Evolutionary conservation across 768 basidiomycete species (phyloP).

Genomic region (Vishniacozyma victoriae): DNA sequence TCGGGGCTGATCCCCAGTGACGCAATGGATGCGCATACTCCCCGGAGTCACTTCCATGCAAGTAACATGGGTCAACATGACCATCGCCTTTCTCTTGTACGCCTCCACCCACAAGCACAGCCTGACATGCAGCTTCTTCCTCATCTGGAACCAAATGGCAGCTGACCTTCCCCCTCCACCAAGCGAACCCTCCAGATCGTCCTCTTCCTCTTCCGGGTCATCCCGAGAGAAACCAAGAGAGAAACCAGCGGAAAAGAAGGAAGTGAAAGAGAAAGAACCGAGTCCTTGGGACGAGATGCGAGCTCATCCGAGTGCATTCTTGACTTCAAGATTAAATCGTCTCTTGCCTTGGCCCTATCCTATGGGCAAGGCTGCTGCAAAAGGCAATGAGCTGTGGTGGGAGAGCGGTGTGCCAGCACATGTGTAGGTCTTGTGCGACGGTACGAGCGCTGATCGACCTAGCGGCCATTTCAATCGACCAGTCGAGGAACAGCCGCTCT

Average conservation of each 20-base stretch:
- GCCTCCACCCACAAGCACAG: constrained; percentile 8
- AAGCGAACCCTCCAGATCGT: constrained; percentile 9
- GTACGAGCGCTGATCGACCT: not conserved
- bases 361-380: constrained; percentile 22
- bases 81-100: constrained; percentile 32
- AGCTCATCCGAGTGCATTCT: constrained; percentile 36
- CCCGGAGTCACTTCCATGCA: constrained; percentile 34
- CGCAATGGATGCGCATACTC: constrained; percentile 27
- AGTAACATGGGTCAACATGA: constrained; percentile 40
- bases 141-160: constrained; percentile 37
- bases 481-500: constrained; percentile 6
- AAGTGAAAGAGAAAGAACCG: constrained; percentile 10
- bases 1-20: constrained; percentile 5
- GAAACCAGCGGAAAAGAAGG: constrained; percentile 20
- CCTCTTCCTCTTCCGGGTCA: constrained; percentile 12
- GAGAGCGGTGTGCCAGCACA: constrained; percentile 39
- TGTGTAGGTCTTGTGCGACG: constrained; percentile 24
- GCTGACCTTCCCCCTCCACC: constrained; percentile 11
- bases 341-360: constrained; percentile 39
- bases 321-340: constrained; percentile 33
- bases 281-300: constrained; percentile 40
- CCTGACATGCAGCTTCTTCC: constrained; percentile 8
- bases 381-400: constrained; percentile 37
- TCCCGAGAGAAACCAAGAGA: constrained; percentile 8
- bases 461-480: constrained; percentile 40